Conservation (phyloP, 257 asterid genomes). For the Plectranthus barbatus region DNA sequence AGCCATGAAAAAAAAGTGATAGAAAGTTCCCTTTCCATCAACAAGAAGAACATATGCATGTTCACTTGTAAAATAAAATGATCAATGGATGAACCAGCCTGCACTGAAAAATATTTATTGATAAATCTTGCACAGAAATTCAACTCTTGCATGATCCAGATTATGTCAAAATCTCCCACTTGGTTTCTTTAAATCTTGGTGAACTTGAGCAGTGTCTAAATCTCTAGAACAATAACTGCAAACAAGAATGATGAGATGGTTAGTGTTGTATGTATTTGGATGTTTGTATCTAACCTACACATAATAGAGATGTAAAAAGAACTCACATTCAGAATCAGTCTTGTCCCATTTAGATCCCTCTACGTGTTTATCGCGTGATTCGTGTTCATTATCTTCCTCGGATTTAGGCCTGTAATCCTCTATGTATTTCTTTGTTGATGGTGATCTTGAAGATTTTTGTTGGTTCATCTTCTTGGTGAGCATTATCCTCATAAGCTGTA, state of each 20-base stretch:
- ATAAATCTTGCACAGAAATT: slow-evolving; percentile 9
- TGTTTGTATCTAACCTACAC: neutral
- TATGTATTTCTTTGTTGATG: slow-evolving; percentile 40
- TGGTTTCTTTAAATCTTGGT: slow-evolving; percentile 2
- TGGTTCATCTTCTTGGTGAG: slow-evolving; percentile 56
- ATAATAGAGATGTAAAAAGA: neutral
- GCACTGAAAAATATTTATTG: neutral
- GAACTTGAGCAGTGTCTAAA: slow-evolving; percentile 26
- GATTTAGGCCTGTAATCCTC: slow-evolving; percentile 26
- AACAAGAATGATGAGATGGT: neutral
- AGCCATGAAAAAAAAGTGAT: slow-evolving; percentile 56
- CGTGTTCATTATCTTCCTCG: slow-evolving; percentile 33
- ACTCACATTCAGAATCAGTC: slow-evolving; percentile 85
- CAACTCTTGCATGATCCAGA: slow-evolving; percentile 6
- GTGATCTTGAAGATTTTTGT: slow-evolving; percentile 38
- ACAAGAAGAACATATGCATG: slow-evolving; percentile 9
- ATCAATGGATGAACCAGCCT: slow-evolving; percentile 14
- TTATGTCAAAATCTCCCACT: slow-evolving; percentile 6
- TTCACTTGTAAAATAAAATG: slow-evolving; percentile 18
- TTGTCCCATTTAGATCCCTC: slow-evolving; percentile 73
- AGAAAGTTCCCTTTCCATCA: slow-evolving; percentile 26
- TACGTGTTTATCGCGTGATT: slow-evolving; percentile 9
- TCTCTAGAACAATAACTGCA: slow-evolving; percentile 91
- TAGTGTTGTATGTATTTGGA: neutral
- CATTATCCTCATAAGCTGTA: slow-evolving; percentile 79